Conservation (phyloP, 2,329 filamentous ascomycete species). For the Scedosporium apiospermum region DNA sequence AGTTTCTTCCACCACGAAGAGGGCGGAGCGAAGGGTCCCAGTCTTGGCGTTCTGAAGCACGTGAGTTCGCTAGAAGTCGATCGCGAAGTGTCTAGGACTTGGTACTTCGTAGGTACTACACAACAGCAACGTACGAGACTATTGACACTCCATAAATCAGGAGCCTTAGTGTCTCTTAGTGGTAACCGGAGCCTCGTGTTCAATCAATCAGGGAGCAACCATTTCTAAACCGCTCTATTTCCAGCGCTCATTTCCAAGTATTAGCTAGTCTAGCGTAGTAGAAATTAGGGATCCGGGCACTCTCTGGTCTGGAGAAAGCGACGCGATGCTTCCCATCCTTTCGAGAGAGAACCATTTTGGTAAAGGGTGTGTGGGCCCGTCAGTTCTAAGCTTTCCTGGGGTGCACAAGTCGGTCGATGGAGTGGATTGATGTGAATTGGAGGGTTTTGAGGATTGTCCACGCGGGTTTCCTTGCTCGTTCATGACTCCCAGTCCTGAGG, state of each 20-base stretch:
- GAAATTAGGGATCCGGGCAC: background rate
- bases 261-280: background rate
- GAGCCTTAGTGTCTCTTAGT: background rate
- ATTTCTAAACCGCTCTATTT: background rate
- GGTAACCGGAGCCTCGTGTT: background rate
- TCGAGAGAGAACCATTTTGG: background rate
- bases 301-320: background rate
- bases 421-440: no score
- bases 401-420: no score
- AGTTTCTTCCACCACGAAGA: no score
- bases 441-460: background rate
- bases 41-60: no score
- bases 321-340: background rate
- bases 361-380: background rate
- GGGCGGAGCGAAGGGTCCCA: no score
- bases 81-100: no score
- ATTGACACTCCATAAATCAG: background rate
- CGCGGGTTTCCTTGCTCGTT: background rate
- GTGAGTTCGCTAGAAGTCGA: no score
- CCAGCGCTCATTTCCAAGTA: background rate
- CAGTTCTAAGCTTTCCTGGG: no score
- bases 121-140: no score
- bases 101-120: no score
- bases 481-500: no score
- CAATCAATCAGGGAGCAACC: background rate